Base-by-base conservation (phyloP, 495 filamentous ascomycete genomes). In the Tuber microsphaerosporum region DNA sequence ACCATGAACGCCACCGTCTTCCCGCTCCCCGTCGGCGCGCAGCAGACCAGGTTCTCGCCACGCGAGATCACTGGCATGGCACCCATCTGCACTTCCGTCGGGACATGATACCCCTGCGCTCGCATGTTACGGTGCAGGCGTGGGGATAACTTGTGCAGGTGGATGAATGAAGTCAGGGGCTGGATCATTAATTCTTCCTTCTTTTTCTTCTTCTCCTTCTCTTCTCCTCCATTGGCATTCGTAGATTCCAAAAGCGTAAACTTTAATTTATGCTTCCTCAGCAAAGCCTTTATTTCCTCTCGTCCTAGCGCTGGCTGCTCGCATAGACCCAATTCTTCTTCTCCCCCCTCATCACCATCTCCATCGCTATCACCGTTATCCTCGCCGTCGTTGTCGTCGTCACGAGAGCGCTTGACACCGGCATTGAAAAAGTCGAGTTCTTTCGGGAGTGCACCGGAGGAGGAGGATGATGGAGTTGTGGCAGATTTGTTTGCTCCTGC, bases 11-110 rank as follows among this genome's bases (percentile, higher is more conserved):
- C 92, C 73, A 98, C 83, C 0, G 95, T 98, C 85, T 99, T 99
- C n/a, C 95, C 95, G 81, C 94, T 97, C 31, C 95, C 95, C 5
- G 95, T 99, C 4, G 96, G 96, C 20, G 95, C 95, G 46, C 97
- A 90, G 5, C 91, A 90, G 46, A 99, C 81, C 44, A 99, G 88
- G 87, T 98, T 73, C 73, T 31, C 6, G 71, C 34, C 26, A 77
- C 73, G 34, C 75, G 74, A 6, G 75, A 97, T 84, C 48, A 97
- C 83, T 45, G 95, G 96, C 75, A 98, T 84, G 75, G 89, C 90
- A 22, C 89, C 94, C 81, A 98, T 88, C 80, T 99, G 95, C 34
- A 99, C 94, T 85, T 97, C 94, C 4, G 94, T 99, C 42, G 95
- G 94, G 74, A 91, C 86, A 6, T 86, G 88, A 82, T 97, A 98